Conservation (phyloP, 495 filamentous ascomycete genomes). For the Cercophora samala region DNA sequence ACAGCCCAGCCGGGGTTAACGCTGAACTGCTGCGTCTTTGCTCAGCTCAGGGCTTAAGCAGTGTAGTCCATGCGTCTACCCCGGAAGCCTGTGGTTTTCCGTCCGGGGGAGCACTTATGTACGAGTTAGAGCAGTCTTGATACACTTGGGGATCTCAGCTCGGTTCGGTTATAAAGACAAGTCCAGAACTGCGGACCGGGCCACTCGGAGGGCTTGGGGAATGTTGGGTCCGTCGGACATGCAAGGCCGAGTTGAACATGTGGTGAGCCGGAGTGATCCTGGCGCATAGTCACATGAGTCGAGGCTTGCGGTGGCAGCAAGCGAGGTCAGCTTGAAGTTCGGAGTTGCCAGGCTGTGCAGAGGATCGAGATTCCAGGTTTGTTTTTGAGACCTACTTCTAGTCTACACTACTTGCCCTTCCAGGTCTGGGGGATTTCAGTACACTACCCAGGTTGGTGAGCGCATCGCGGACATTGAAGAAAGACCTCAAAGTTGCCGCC, state of each 20-base stretch:
- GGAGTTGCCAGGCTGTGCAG: not conserved
- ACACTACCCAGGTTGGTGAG: too few species aligned
- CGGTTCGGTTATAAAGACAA: not conserved
- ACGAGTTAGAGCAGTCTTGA: not conserved
- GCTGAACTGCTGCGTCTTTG: not conserved
- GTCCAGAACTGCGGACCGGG: not conserved
- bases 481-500: not conserved
- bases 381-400: not conserved
- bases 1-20: constrained; percentile 1
- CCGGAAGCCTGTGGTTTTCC: constrained; percentile 6
- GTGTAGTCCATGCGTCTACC: not conserved
- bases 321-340: constrained; percentile 4
- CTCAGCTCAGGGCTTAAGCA: not conserved
- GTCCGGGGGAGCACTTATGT: not conserved
- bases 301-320: not conserved
- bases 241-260: constrained; percentile 8
- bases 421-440: too few species aligned
- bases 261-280: constrained; percentile 8
- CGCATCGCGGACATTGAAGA: not conserved
- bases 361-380: not conserved
- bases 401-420: too few species aligned
- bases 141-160: not conserved
- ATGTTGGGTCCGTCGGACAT: not conserved
- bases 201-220: not conserved
- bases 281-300: constrained; percentile 9